A percentile compares a stretch with the other conserved stretches of the same genome.
These are phyloP conservation scores for Phytophthora vignae DNA, from an alignment of 352 stramenopile genomes.

Conservation along the genomic window DNA sequence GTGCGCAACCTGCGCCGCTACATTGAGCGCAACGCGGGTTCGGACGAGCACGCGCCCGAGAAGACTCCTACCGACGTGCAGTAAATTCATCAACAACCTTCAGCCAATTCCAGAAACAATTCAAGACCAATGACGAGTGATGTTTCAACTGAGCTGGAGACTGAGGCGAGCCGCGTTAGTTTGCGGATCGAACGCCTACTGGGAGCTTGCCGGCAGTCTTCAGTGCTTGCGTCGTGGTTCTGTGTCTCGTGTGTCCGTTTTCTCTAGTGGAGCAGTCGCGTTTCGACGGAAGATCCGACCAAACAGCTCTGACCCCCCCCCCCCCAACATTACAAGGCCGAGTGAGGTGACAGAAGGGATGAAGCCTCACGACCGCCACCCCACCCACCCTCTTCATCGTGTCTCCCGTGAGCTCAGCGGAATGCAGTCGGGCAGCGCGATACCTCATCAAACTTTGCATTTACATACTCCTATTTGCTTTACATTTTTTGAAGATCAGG, in stretches of 20 bases:
- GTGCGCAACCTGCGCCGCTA: conserved; percentile 82
- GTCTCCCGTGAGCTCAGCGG: conserved; percentile 35
- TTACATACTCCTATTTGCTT: conserved; percentile 36
- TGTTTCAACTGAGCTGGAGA: conserved; percentile 20
- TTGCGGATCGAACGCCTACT: conserved; percentile 40
- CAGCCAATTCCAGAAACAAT: conserved; percentile 35
- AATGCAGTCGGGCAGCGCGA: conserved; percentile 37
- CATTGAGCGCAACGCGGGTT: conserved; percentile 53
- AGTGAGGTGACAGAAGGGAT: conserved; percentile 40
- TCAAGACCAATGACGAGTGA: conserved; percentile 32
- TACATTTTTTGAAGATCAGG: conserved; percentile 28
- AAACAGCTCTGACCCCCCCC: conserved; percentile 35
- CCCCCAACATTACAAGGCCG: no score
- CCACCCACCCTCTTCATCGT: conserved; percentile 15
- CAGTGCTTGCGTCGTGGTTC: conserved; percentile 35
- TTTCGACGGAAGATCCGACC: conserved; percentile 35
- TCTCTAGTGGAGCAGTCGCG: conserved; percentile 37
- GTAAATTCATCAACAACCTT: conserved; percentile 42
- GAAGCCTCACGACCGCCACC: conserved; percentile 20
- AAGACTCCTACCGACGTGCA: conserved; percentile 30
- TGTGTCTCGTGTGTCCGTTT: conserved; percentile 36
- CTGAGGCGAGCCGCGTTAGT: conserved; percentile 10
- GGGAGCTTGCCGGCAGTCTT: conserved; percentile 4
- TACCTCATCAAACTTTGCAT: conserved; percentile 26
- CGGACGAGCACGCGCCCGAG: conserved; percentile 30